Conservation (phyloP, 495 filamentous ascomycete species). For the Hypoxylon lienhwacheense region DNA sequence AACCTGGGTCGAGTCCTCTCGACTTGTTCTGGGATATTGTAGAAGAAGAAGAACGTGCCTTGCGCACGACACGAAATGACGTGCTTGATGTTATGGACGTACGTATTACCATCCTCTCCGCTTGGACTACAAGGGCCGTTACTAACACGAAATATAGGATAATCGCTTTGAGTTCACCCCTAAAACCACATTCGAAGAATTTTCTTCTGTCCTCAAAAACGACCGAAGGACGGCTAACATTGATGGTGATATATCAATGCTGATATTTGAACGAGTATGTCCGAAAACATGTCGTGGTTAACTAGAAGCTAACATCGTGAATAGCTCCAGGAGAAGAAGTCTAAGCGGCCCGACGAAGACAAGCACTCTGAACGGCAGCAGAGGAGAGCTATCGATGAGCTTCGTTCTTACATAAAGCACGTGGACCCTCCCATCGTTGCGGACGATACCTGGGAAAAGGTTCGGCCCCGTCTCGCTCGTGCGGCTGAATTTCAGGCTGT, state of each 20-base stretch:
- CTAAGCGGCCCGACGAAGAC: constrained; percentile 76
- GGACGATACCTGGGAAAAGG: constrained; percentile 82
- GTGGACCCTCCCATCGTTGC: constrained; percentile 80
- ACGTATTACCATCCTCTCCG: constrained; percentile 41
- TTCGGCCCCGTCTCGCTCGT: constrained; percentile 75
- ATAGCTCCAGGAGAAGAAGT: constrained; percentile 72
- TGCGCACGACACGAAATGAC: constrained; percentile 80
- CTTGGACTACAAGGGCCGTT: not conserved
- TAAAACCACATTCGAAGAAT: constrained; percentile 86
- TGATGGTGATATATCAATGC: constrained; percentile 68
- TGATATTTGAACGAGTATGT: constrained; percentile 76
- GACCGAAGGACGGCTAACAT: constrained; percentile 86
- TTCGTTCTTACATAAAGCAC: constrained; percentile 87
- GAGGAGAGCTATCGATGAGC: constrained; percentile 77
- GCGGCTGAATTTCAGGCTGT: constrained; percentile 81
- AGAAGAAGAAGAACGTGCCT: constrained; percentile 85
- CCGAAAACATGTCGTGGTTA: not conserved
- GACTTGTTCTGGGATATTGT: constrained; percentile 97
- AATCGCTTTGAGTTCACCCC: constrained; percentile 86
- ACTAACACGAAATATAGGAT: constrained; percentile 57
- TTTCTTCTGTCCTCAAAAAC: constrained; percentile 70
- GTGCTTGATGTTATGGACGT: constrained; percentile 91
- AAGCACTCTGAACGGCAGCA: constrained; percentile 83
- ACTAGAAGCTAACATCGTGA: constrained; percentile 17
- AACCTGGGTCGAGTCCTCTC: constrained; percentile 83